Base-by-base conservation (phyloP, 768 basidiomycete species). In the Trametes meyenii region DNA sequence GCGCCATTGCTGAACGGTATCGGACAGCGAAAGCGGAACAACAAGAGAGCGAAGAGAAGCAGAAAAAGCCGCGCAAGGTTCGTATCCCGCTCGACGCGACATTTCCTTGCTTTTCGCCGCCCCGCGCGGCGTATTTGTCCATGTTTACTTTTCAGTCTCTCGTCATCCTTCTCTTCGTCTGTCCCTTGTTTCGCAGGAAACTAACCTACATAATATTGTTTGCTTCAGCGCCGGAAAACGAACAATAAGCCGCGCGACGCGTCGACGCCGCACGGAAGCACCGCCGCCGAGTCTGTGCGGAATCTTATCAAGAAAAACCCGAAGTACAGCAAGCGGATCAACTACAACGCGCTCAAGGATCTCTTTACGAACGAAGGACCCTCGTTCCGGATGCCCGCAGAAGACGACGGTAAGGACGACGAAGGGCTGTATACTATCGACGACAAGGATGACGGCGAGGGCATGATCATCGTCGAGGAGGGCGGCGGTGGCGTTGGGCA, bases 311-410 rank as follows among this genome's bases (percentile, higher is more conserved):
- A 90, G 78, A 92, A 93, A 76, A 94, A 90, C 64, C 82, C 87
- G 23, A 90, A 86, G 70, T 94, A 95, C 75, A 94, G 91, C 75
- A 92, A 92, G 70, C 86, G 93, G 53, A 96, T 96, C 76, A 97
- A 97, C 72, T 97, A 96, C 72, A 89, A 92, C 66, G 93, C 92
- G 0, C 83, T 96, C 55, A 89, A 90, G 66, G 84, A 85, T 58
- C 81, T 96, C 12, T 92, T 96, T 71, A 67, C 66, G 40, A 63
- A 66, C 51, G 65, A 63, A 38, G 71, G 71, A 2, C 59, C 68
- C 21, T 45, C 60, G 17, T 63, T 63, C 55, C 61, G 61, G 58
- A 48, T 66, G 55, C 56, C 64, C 1, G 23, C 43, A 23, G 58
- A 52, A 12, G 79, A 78, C 8, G 84, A 81, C 60, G 81, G 78